Conservation (phyloP, 192 early-diverging fungal species). For the Backusella mclennaniae region DNA sequence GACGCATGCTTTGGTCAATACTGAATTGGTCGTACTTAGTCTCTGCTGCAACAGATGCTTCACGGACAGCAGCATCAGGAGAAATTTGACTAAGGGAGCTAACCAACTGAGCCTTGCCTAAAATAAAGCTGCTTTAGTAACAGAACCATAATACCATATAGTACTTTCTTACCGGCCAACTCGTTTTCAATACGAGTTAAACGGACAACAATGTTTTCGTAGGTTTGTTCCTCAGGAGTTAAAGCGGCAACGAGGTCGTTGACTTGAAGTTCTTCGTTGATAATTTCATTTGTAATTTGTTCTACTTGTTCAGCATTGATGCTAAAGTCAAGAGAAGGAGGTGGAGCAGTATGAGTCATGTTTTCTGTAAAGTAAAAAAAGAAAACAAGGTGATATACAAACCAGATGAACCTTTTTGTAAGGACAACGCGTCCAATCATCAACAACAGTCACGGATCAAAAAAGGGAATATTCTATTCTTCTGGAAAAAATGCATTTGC, state of each 20-base stretch:
- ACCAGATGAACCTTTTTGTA: not conserved
- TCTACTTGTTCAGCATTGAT: slow-evolving; percentile 29
- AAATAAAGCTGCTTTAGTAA: not conserved
- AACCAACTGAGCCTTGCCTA: slow-evolving; percentile 13
- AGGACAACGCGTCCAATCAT: not conserved
- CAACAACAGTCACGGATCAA: not conserved
- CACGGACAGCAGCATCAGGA: slow-evolving; percentile 59
- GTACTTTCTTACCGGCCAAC: slow-evolving; percentile 11
- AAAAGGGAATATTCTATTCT: not conserved
- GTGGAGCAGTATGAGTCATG: slow-evolving; percentile 20
- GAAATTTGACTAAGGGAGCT: slow-evolving; percentile 31
- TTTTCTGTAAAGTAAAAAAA: not conserved
- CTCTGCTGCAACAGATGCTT: slow-evolving; percentile 64
- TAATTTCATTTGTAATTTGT: slow-evolving; percentile 15
- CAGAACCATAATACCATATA: not conserved
- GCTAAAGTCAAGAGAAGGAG: slow-evolving; percentile 26
- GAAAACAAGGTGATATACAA: not conserved
- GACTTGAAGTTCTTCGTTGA: slow-evolving; percentile 22
- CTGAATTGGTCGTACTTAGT: slow-evolving; percentile 61
- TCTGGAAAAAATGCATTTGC: not conserved
- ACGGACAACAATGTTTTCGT: slow-evolving; percentile 41
- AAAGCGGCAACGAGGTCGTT: slow-evolving; percentile 37
- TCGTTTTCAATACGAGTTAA: slow-evolving; percentile 33
- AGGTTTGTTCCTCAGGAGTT: slow-evolving; percentile 32
- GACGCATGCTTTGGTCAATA: slow-evolving; percentile 62